Conservation (phyloP, 805 yeast genomes). For the Clavispora phyllophila region DNA sequence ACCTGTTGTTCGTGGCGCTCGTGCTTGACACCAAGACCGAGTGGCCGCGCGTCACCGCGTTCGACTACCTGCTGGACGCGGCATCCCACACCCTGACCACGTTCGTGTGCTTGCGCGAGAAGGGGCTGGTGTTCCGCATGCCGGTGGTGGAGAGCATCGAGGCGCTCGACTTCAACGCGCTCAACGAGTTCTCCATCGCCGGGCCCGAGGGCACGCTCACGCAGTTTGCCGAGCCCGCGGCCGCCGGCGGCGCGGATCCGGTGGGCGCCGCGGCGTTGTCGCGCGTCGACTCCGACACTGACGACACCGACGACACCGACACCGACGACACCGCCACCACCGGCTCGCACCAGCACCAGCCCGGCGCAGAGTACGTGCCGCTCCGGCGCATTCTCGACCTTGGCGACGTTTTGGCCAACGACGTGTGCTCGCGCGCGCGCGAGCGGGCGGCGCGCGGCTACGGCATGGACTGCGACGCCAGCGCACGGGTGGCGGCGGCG, state of each 20-base stretch:
- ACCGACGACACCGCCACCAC: constrained; percentile 18
- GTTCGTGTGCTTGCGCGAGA: constrained; percentile 82
- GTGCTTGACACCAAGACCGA: constrained; percentile 74
- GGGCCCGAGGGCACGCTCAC: constrained; percentile 55
- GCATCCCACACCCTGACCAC: constrained; percentile 50
- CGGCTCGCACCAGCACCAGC: not conserved
- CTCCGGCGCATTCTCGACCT: constrained; percentile 27
- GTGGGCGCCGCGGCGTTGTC: too few species aligned
- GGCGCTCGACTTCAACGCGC: constrained; percentile 59
- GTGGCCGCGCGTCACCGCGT: constrained; percentile 76
- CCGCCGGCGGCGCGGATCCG: not conserved
- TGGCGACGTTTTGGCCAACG: constrained; percentile 53
- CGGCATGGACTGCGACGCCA: constrained; percentile 60
- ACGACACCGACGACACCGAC: constrained; percentile 4
- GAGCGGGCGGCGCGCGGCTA: constrained; percentile 71
- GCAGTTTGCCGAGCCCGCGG: constrained; percentile 21
- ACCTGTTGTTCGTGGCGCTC: constrained; percentile 65
- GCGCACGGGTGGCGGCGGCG: constrained; percentile 54
- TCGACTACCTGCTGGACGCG: constrained; percentile 68
- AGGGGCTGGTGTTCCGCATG: constrained; percentile 83
- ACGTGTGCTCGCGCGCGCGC: constrained; percentile 68
- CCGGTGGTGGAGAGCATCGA: constrained; percentile 63
- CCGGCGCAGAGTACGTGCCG: constrained; percentile 21
- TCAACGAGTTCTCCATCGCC: constrained; percentile 57
- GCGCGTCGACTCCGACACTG: too few species aligned